Base-by-base conservation (phyloP, 352 stramenopile species). In the Phytopythium kandeliae region DNA sequence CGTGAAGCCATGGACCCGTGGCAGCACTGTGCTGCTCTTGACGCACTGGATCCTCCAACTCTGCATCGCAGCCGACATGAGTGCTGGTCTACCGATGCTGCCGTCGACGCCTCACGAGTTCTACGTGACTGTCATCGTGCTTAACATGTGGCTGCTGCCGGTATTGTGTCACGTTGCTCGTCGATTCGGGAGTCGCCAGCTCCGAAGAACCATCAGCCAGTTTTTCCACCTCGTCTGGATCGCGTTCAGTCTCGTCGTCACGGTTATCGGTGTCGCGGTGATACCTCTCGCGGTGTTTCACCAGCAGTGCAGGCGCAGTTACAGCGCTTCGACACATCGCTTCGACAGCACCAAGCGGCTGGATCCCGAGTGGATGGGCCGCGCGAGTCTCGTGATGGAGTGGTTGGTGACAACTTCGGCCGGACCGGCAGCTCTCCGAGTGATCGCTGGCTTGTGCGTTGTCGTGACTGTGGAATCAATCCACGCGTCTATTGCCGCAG, bases 181-280 rank as follows among this genome's bases (percentile, higher is more conserved):
- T 3, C 40, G 40, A 1, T 46, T 46, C 25, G 3, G 21, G 11
- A 31, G 11, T 17, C 26, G 30, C 21, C 16, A 21, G 8, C 5
- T 30, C 7, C 26, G 30, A 4, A 4, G 3, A 19, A 13, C 30
- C n/a, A 13, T 26, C 30, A 19, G 31, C 6, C 28, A 51, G 11
- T 51, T 51, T 30, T 51, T 51, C 30, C 45, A 51, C 15, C 30
- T 51, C 21, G 0, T 51, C 3, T 51, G 45, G 45, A 28, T 51
- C 30, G n/a, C 45, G n/a, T 36, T 19, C 2, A 51, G 30, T 6
- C 30, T 51, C 30, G 9, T 11, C n/a, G 24, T 38, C 30, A 51
- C 45, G 12, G 12, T 51, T 4, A 51, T 51, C 45, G 45, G 45
- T 8, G 9, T 40, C 45, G 45, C 30, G 4, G 15, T 51, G 12